Evolutionary conservation across 345 rosid genomes (phyloP), one percentile per base, ranked within the genome.

Genomic region (Angophora floribunda): DNA sequence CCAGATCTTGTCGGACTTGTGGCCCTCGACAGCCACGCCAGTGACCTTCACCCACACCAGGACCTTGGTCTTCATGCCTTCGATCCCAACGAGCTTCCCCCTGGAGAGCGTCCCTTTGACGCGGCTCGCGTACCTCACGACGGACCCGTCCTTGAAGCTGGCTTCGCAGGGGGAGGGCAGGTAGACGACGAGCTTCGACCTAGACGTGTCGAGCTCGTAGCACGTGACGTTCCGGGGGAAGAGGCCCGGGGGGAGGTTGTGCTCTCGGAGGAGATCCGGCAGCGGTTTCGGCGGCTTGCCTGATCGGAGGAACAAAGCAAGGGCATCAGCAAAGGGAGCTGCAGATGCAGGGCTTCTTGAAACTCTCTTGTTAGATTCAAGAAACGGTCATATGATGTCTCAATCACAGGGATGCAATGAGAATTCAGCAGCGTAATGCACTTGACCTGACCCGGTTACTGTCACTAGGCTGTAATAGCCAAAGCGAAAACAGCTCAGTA

Each of bases 41-140:
- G 91, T 89, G 61, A 93, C 91, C 75, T 90, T 90, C 57, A 93
- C 93, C 93, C 94, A 93, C 17, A 93, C 91, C 9, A 93, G 45
- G 5, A 89, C 93, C 90, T 93, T 93, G 11, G 92, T 93, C 89
- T 93, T 91, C 92, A 93, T 91, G 61, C 93, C 94, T 52, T 89
- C 92, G 6, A 91, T 87, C 32, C 89, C 90, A 0, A 50, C 87
- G 0, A 93, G 91, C 89, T 93, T 93, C 53, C 93, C 94, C 53
- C 87, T 91, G 13, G 90, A 87, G 88, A 91, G 44, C 11, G 87
- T 90, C 65, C 89, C 91, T 24, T 89, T 93, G 36, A 90, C 91
- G 1, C 92, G 90, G 13, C 51, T 88, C 13, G 88, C 88, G 36
- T 89, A 91, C 61, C 92, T 88, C 26, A 91, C 52, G 24, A 90